Evolutionary conservation across 1,284 basidiomycete genomes (phyloP).

Genomic region (Phellopilus nigrolimitatus): DNA sequence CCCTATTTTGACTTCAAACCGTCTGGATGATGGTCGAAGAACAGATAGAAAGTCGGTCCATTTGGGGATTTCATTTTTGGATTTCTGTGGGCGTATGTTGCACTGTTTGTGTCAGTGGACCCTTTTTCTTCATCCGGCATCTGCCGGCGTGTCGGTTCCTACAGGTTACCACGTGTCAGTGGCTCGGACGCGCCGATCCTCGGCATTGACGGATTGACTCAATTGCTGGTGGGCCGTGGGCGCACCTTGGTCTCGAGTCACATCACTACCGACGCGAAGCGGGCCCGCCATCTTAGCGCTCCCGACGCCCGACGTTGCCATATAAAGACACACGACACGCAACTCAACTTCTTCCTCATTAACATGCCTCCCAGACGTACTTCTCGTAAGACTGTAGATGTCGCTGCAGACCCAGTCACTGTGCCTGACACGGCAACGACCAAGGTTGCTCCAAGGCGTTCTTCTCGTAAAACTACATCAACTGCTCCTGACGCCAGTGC

Average conservation of each 20-base stretch:
- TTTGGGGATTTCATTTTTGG: no score
- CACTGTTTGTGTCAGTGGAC: no score
- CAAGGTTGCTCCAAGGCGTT: neutral
- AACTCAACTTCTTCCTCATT: neutral
- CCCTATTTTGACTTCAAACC: no score
- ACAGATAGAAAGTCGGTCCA: no score
- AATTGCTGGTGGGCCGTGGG: neutral
- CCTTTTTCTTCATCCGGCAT: no score
- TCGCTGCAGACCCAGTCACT: neutral
- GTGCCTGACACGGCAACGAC: neutral
- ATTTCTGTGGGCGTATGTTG: no score
- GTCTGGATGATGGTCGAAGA: no score
- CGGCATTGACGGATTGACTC: slow-evolving; percentile 1
- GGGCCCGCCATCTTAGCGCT: neutral
- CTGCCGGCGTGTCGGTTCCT: no score
- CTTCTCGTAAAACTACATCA: neutral
- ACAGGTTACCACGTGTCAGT: no score
- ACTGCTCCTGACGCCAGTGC: no score
- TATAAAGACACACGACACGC: neutral
- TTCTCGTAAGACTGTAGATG: slow-evolving; percentile 5
- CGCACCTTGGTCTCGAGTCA: neutral
- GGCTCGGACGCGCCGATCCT: no score
- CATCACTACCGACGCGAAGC: slow-evolving; percentile 3
- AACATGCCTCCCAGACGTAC: slow-evolving; percentile 15
- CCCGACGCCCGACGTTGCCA: slow-evolving; percentile 7